Evolutionary conservation across 257 asterid species (phyloP).

Genomic region (Fraxinus excelsior): DNA sequence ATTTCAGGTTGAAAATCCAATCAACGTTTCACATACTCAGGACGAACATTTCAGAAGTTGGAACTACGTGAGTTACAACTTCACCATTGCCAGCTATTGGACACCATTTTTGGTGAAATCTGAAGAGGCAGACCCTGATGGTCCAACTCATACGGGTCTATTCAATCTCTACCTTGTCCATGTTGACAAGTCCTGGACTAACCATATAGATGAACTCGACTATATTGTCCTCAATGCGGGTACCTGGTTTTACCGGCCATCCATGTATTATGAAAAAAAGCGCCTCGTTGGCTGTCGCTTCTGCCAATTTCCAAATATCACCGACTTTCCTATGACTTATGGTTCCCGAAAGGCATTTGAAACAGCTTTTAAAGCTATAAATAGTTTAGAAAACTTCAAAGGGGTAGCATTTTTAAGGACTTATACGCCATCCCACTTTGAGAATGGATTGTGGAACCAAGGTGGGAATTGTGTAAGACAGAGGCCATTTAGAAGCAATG

Average conservation of each 20-base stretch:
- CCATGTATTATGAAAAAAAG: constrained; percentile 23
- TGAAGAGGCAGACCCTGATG: constrained; percentile 27
- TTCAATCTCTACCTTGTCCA: constrained; percentile 39
- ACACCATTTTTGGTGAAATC: constrained; percentile 46
- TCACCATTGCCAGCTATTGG: constrained; percentile 47
- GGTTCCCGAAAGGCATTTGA: constrained; percentile 30
- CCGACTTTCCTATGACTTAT: constrained; percentile 27
- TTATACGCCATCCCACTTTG: constrained; percentile 41
- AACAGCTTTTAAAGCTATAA: constrained; percentile 31
- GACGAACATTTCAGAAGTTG: constrained; percentile 53
- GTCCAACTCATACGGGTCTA: constrained; percentile 39
- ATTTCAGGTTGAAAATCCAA: constrained; percentile 50
- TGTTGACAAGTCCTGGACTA: constrained; percentile 28
- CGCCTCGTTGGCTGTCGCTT: constrained; percentile 32
- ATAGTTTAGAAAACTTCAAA: constrained; percentile 15
- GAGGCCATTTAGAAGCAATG: constrained; percentile 35
- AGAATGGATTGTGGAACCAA: constrained; percentile 36
- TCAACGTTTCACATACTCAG: constrained; percentile 36
- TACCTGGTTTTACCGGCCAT: constrained; percentile 37
- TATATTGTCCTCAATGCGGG: constrained; percentile 32
- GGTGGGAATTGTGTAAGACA: constrained; percentile 36
- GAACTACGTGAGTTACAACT: constrained; percentile 50
- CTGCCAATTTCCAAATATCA: constrained; percentile 24
- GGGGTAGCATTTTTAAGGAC: constrained; percentile 36
- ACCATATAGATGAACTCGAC: constrained; percentile 28